These are phyloP conservation scores for Leccinum ochraceum DNA, from an alignment of 768 basidiomycete species.

Conservation along the genomic window DNA sequence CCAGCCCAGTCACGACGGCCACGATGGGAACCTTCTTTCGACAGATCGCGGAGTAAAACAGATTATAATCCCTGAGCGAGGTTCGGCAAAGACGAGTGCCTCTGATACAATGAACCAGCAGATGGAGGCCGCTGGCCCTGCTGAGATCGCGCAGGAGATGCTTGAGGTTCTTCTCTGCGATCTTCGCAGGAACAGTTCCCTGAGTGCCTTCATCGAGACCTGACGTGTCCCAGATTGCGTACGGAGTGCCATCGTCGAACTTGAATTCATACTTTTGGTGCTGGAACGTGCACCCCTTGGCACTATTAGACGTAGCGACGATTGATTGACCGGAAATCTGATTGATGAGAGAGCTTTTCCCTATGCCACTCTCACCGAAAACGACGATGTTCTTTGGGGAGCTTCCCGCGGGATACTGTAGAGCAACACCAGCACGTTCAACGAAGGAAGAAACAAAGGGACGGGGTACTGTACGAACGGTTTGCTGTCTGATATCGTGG, in stretches of 20 bases:
- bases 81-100: constrained; percentile 25
- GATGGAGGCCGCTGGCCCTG: constrained; percentile 29
- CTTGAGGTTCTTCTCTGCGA: constrained; percentile 29
- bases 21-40: constrained; percentile 39
- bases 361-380: constrained; percentile 33
- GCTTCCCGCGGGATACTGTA: constrained; percentile 11
- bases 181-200: constrained; percentile 32
- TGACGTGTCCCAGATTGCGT: constrained; percentile 39
- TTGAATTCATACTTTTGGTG: constrained; percentile 29
- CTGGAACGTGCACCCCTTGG: constrained; percentile 37
- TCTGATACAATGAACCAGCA: constrained; percentile 36
- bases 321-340: constrained; percentile 41
- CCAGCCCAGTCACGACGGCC: constrained; percentile 38
- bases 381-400: constrained; percentile 28
- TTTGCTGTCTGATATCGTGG: background rate
- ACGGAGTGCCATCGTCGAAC: constrained; percentile 23
- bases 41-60: constrained; percentile 39
- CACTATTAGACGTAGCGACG: constrained; percentile 35
- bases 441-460: constrained; percentile 2
- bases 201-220: constrained; percentile 40
- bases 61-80: constrained; percentile 36
- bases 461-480: constrained; percentile 11
- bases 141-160: constrained; percentile 26
- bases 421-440: constrained; percentile 9
- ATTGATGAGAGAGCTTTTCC: constrained; percentile 47